Evolutionary conservation across 495 filamentous ascomycete genomes (phyloP).

Genomic region (Thermothielavioides terrestris): DNA sequence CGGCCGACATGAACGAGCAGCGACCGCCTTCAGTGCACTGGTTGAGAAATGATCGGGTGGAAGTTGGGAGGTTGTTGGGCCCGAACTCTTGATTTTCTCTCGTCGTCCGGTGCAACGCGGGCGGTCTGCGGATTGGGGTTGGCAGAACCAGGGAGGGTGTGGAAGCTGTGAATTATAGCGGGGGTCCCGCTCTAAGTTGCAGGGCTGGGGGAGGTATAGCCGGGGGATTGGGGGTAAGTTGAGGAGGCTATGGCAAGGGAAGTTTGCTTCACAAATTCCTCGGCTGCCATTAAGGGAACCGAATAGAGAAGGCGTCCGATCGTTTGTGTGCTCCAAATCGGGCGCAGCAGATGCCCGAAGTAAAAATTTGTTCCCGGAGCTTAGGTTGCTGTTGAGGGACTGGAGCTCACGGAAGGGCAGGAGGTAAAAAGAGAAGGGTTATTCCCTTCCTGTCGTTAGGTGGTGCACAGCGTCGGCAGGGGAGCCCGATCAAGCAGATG

Average conservation of each 20-base stretch:
- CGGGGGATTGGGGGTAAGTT: background rate
- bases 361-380: background rate
- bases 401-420: slow-evolving; percentile 7
- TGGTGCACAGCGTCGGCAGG: slow-evolving; percentile 22
- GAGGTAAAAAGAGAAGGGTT: slow-evolving; percentile 29
- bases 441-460: slow-evolving; percentile 21
- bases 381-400: slow-evolving; percentile 10
- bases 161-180: slow-evolving; percentile 17
- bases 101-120: slow-evolving; percentile 33
- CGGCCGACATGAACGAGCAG: slow-evolving; percentile 9
- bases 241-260: background rate
- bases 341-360: no score
- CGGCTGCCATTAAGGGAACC: background rate
- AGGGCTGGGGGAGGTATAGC: background rate
- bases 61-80: slow-evolving; percentile 17
- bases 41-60: slow-evolving; percentile 6
- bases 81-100: slow-evolving; percentile 20
- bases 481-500: slow-evolving; percentile 26
- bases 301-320: slow-evolving; percentile 11
- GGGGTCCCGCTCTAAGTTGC: slow-evolving; percentile 17
- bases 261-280: slow-evolving; percentile 6
- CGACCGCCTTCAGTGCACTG: slow-evolving; percentile 1
- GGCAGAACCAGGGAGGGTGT: slow-evolving; percentile 17
- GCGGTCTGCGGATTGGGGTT: slow-evolving; percentile 23
- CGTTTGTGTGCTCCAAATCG: no score